phyloP scores from a whole-genome alignment of 2,329 filamentous ascomycete genomes.

The Aureobasidium sp. region DNA sequence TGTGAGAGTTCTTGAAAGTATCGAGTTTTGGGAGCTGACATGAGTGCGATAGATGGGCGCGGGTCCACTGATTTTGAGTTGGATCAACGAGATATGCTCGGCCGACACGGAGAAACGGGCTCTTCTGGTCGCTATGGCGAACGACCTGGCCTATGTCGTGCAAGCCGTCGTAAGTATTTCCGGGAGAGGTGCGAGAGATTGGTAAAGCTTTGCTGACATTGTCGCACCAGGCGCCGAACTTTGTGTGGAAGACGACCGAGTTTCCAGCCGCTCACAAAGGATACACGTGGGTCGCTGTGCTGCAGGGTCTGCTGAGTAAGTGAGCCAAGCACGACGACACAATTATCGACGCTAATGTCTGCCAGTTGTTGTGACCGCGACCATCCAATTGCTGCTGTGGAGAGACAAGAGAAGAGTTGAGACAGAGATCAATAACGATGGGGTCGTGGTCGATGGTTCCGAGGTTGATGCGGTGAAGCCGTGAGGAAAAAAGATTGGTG shows the following conservation, averaged over 20 bases:
- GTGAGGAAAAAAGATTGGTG: not conserved
- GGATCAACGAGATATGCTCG: constrained; percentile 8
- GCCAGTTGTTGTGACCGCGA: constrained; percentile 1
- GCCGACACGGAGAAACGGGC: constrained; percentile 5
- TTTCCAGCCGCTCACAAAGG: constrained; percentile 1
- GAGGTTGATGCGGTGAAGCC: not conserved
- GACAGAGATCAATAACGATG: not conserved
- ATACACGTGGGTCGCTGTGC: not conserved
- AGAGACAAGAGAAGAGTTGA: not conserved
- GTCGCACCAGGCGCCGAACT: not conserved
- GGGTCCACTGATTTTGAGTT: constrained; percentile 5
- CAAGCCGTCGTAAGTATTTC: constrained; percentile 1
- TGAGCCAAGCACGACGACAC: not conserved
- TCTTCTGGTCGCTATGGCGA: constrained; percentile 8
- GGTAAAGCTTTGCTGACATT: not conserved
- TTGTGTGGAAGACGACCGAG: constrained; percentile 12
- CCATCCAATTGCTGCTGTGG: not conserved
- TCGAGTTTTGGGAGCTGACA: not conserved
- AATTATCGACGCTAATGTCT: not conserved
- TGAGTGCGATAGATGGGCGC: not conserved
- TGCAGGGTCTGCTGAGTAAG: constrained; percentile 12
- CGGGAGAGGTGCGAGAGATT: not conserved
- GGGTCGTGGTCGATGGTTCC: not conserved
- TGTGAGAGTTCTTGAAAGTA: not conserved
- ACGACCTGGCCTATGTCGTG: constrained; percentile 11